Base-by-base conservation (phyloP, 75 land plant species). In the Pinus tabuliformis region DNA sequence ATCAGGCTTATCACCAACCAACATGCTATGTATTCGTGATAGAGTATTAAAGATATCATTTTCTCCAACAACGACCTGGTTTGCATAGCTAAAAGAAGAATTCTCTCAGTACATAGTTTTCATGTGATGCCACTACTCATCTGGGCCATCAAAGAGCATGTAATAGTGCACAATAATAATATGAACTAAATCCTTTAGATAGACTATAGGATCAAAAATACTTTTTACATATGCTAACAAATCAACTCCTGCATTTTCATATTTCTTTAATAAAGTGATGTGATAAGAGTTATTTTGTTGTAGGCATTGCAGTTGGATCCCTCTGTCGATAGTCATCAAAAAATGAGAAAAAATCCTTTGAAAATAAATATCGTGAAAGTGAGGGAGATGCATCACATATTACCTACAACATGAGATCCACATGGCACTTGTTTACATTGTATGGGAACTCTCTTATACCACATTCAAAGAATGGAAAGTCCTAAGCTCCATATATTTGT, bases 401-500 rank as follows among this genome's bases (percentile, higher is more conserved):
- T 22, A 97, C 93, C 99, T 97, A 83, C 65, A 97, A 83, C 99
- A 97, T 97, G 58, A 97, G 91, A 85, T 92, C 92, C 13, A 92
- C 26, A 59, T 92, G 98, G 26, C 98, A 98, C 72, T 94, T 94
- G 89, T 65, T 89, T 73, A 95, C 95, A 73, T 84, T 79, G 72
- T 97, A 97, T 20, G 99, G 99, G 75, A 97, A 97, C 81, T 86
- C 95, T 57, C 99, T 98, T 30, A 95, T 97, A 36, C 91, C 98
- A 86, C 99, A 94, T 72, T 97, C 99, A 81, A 97, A 82, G 26
- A 63, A 97, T 74, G 3, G 99, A 84, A 59, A 97, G 87, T 56
- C 99, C 99, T 66, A 97, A 81, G 81, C 99, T 97, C 99, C 99
- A 97, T 30, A 97, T 94, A 80, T 97, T 98, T 77, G 99, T 98